Conservation (phyloP, 768 basidiomycete species). For the Boletus vermiculosoides region DNA sequence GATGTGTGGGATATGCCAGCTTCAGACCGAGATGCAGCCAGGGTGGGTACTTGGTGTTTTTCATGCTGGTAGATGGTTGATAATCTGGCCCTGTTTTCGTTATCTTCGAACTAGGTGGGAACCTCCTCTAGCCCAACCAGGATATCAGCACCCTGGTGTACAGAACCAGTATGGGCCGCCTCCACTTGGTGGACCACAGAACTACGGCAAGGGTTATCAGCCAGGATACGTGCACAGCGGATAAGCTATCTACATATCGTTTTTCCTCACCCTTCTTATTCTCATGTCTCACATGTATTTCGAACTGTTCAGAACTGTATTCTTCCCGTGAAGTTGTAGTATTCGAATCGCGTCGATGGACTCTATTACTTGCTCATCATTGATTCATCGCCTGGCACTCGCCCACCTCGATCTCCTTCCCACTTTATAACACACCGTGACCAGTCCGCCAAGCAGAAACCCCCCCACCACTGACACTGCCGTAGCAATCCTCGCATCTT, state of each 20-base stretch:
- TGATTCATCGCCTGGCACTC: background rate
- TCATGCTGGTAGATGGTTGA: background rate
- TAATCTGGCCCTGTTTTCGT: background rate
- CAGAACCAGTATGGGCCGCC: slow-evolving; percentile 14
- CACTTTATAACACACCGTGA: slow-evolving; percentile 18
- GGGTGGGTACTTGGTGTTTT: slow-evolving; percentile 39
- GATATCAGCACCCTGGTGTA: slow-evolving; percentile 38
- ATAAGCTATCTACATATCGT: slow-evolving; percentile 7
- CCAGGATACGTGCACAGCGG: slow-evolving; percentile 25
- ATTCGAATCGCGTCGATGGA: background rate
- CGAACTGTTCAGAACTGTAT: background rate
- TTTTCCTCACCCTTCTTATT: background rate
- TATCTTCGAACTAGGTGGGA: slow-evolving; percentile 30
- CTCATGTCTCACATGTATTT: background rate
- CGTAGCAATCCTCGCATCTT: slow-evolving; percentile 17
- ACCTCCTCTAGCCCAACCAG: slow-evolving; percentile 34
- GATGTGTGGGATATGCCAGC: slow-evolving; percentile 72
- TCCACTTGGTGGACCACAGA: slow-evolving; percentile 6
- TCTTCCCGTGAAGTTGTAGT: background rate
- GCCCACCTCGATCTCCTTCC: slow-evolving; percentile 6
- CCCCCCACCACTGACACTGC: slow-evolving; percentile 34
- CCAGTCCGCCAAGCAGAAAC: slow-evolving; percentile 36
- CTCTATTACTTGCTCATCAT: background rate
- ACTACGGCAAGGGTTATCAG: slow-evolving; percentile 25
- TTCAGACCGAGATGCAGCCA: slow-evolving; percentile 50